phyloP scores from a whole-genome alignment of 305 asterid genomes.

The Fraxinus albicans region DNA sequence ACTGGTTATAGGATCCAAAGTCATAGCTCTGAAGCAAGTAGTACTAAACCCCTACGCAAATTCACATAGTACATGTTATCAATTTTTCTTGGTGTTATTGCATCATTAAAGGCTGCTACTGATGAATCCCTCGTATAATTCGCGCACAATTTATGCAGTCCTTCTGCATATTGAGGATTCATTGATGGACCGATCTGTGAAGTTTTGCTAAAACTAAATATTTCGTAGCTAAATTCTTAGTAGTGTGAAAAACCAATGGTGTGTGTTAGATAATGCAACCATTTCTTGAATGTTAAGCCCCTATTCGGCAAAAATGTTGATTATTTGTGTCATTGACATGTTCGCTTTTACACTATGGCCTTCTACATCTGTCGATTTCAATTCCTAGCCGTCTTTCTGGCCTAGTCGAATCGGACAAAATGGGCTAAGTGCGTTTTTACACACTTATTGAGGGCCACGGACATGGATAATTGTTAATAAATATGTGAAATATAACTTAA shows the following conservation, averaged over 20 bases:
- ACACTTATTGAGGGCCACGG: no score
- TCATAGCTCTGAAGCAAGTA: constrained; percentile 59
- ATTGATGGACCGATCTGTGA: background rate
- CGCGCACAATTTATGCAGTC: constrained; percentile 37
- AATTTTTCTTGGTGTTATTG: constrained; percentile 72
- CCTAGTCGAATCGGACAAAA: constrained; percentile 55
- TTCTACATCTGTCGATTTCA: constrained; percentile 46
- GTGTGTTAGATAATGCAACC: constrained; percentile 76
- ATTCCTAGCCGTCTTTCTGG: constrained; percentile 48
- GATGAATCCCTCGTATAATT: constrained; percentile 35
- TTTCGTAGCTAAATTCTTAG: constrained; percentile 51
- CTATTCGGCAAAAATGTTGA: constrained; percentile 38
- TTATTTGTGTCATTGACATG: constrained; percentile 49
- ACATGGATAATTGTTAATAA: no score
- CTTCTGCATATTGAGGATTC: background rate
- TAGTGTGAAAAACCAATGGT: constrained; percentile 82
- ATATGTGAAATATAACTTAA: no score
- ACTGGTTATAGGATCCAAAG: constrained; percentile 29
- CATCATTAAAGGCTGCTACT: constrained; percentile 67
- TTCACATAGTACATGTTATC: constrained; percentile 64
- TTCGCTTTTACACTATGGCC: constrained; percentile 73
- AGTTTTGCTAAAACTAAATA: constrained; percentile 32
- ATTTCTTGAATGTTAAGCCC: constrained; percentile 54
- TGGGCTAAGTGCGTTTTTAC: constrained; percentile 38
- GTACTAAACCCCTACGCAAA: constrained; percentile 53